phyloP scores from a whole-genome alignment of 331 rosid species.

The Spiraea crenata region DNA sequence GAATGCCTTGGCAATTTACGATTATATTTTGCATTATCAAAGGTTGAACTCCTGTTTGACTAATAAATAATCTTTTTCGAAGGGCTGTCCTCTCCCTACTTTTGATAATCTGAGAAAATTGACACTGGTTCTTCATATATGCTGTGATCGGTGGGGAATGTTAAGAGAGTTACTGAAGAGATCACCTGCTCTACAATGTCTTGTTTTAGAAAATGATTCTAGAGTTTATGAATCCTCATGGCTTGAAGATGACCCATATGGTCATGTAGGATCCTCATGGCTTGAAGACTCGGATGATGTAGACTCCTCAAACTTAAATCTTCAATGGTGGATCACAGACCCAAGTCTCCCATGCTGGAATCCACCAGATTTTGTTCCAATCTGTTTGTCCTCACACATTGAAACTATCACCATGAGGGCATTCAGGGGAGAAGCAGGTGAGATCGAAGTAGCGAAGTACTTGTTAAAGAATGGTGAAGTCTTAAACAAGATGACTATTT shows the following conservation, averaged over 20 bases:
- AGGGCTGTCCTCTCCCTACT: not conserved
- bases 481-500: not conserved
- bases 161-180: not conserved
- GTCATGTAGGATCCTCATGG: no score
- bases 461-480: not conserved
- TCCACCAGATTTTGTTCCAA: slow-evolving; percentile 6
- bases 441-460: not conserved
- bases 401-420: not conserved
- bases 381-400: not conserved
- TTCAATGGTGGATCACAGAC: not conserved
- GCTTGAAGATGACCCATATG: no score
- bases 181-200: not conserved
- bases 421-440: not conserved
- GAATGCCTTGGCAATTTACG: no score
- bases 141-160: not conserved
- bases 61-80: not conserved
- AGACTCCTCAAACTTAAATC: not conserved
- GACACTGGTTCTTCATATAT: not conserved
- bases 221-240: not conserved
- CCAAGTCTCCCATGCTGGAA: no score
- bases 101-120: not conserved
- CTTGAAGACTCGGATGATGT: no score
- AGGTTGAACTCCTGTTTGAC: not conserved
- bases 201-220: not conserved
- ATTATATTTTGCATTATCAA: not conserved